Evolutionary conservation across 2,329 filamentous ascomycete genomes (phyloP).

Genomic region (Pseudogymnoascus sp.): DNA sequence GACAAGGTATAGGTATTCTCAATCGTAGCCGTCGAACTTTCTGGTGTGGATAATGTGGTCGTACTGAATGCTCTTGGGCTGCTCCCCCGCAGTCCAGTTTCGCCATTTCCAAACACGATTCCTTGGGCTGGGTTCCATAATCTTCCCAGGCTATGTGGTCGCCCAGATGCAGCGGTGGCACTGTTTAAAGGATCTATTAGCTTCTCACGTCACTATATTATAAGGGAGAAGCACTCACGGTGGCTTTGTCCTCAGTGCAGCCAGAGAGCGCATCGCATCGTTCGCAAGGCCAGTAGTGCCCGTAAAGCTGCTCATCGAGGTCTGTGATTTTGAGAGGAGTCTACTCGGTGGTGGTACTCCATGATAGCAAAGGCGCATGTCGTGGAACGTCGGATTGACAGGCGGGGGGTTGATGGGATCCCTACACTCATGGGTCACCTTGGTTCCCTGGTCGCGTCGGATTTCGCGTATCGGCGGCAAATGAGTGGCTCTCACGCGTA

Average conservation of each 20-base stretch:
- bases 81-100: neutral
- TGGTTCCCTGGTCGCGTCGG: neutral
- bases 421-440: neutral
- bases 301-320: conserved; percentile 18
- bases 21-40: neutral
- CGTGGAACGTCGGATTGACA: conserved; percentile 13
- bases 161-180: neutral
- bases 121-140: conserved; percentile 33
- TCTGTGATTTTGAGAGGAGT: conserved; percentile 19
- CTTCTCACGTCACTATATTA: neutral
- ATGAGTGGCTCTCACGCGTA: neutral
- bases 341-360: conserved; percentile 27
- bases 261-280: conserved; percentile 18
- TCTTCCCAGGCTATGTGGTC: conserved; percentile 13
- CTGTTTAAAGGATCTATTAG: conserved; percentile 10
- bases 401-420: neutral
- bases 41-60: neutral
- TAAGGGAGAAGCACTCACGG: conserved; percentile 15
- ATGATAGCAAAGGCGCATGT: conserved; percentile 29
- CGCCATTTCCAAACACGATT: conserved; percentile 29
- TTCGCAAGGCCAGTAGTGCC: conserved; percentile 12
- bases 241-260: conserved; percentile 13
- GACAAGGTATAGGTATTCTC: conserved; percentile 13
- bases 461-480: conserved; percentile 3
- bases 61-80: neutral